Evolutionary conservation across 2,329 filamentous ascomycete species (phyloP).

Genomic region (Venturia pyrina): DNA sequence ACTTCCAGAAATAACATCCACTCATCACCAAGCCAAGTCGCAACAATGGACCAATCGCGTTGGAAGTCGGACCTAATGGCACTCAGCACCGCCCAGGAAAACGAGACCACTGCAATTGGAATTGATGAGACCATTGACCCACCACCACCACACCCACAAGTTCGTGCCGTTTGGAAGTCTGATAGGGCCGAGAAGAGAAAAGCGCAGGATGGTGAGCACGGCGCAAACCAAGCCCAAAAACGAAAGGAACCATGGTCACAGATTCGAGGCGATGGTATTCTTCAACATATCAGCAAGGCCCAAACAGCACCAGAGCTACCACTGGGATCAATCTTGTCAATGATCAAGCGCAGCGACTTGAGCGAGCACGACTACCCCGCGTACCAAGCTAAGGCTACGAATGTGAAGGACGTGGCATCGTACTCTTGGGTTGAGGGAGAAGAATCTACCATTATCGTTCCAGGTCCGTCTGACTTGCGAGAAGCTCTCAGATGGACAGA

Average conservation of each 20-base stretch:
- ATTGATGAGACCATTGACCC: too few relatives aligned
- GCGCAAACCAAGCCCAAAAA: not conserved
- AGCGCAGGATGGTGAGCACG: not conserved
- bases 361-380: not conserved
- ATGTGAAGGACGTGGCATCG: constrained; percentile 37
- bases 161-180: not conserved
- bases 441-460: constrained; percentile 33
- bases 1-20: not conserved
- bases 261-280: not conserved
- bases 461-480: constrained; percentile 27
- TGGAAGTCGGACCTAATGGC: not conserved
- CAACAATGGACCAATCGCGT: not conserved
- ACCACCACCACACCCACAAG: too few relatives aligned
- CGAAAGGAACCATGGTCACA: not conserved
- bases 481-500: constrained; percentile 13
- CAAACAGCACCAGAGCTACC: constrained; percentile 14
- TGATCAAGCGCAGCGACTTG: constrained; percentile 15
- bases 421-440: constrained; percentile 40
- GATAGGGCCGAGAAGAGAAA: not conserved
- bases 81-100: too few relatives aligned
- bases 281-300: not conserved
- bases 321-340: constrained; percentile 21
- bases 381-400: constrained; percentile 23
- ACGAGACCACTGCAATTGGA: too few relatives aligned
- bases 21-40: not conserved